Conservation (phyloP, 2,329 filamentous ascomycete genomes). For the Fusarium neocosmosporiellum region DNA sequence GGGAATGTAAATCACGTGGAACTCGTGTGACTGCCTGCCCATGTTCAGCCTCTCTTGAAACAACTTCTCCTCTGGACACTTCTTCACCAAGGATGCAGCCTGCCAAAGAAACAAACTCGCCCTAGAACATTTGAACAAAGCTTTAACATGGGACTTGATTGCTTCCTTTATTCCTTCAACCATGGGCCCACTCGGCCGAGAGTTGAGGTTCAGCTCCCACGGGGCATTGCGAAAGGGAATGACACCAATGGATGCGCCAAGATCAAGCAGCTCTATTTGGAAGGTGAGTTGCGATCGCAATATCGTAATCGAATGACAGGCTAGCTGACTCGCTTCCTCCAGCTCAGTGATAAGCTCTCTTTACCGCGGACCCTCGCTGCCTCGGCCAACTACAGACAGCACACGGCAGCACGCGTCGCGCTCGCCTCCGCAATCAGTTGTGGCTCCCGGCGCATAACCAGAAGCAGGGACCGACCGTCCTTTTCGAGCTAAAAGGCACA, state of each 20-base stretch:
- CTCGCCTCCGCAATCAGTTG: conserved; percentile 35
- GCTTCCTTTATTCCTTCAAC: background rate
- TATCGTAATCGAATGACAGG: conserved; percentile 9
- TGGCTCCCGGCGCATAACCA: conserved; percentile 29
- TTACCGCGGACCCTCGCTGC: conserved; percentile 16
- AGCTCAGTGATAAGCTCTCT: background rate
- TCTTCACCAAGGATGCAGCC: background rate
- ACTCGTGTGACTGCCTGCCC: background rate
- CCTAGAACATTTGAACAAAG: background rate
- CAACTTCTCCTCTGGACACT: background rate
- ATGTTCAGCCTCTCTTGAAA: background rate
- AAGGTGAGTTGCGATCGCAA: conserved; percentile 26
- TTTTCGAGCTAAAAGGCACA: conserved; percentile 34
- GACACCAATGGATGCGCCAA: conserved; percentile 19
- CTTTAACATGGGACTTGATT: background rate
- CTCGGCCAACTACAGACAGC: conserved; percentile 19
- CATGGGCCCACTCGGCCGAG: background rate
- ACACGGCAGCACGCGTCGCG: conserved; percentile 14
- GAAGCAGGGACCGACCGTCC: background rate
- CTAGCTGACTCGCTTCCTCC: conserved; percentile 20
- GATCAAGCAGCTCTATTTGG: conserved; percentile 25
- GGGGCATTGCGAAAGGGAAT: conserved; percentile 10
- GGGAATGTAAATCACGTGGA: background rate
- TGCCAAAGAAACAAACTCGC: background rate
- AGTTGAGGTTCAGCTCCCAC: background rate